Percentiles rank a stretch among this genome's conserved stretches.
phyloP scores from a whole-genome alignment of 805 yeast genomes.

The Wickerhamomyces silvicola region DNA sequence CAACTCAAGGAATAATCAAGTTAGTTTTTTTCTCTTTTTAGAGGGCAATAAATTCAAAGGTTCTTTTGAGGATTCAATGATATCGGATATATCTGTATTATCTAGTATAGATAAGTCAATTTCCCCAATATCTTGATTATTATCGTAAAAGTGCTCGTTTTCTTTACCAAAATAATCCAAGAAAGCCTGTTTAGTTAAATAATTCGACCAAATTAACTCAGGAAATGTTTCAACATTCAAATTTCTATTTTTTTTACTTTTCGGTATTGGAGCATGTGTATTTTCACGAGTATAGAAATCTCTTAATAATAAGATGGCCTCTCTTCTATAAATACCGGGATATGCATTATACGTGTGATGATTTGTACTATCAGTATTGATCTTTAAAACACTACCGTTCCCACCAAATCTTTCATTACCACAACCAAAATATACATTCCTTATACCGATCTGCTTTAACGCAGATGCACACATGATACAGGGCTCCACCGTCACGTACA shows the following conservation, averaged over 20 bases:
- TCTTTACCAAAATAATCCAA: slow-evolving; percentile 30
- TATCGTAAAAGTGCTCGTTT: slow-evolving; percentile 4
- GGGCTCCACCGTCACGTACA: slow-evolving; percentile 96
- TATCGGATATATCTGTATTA: slow-evolving; percentile 19
- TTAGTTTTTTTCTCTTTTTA: slow-evolving; percentile 8
- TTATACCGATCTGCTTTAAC: slow-evolving; percentile 69
- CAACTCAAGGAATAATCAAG: slow-evolving; percentile 21
- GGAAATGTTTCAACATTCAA: slow-evolving; percentile 56
- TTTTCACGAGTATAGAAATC: slow-evolving; percentile 84
- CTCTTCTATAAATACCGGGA: slow-evolving; percentile 77
- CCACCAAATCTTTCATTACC: slow-evolving; percentile 97
- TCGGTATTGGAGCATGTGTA: slow-evolving; percentile 76
- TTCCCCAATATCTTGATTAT: slow-evolving; percentile 11
- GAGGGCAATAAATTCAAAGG: slow-evolving; percentile 6
- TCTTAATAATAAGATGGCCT: slow-evolving; percentile 76
- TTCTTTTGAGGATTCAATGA: slow-evolving; percentile 4
- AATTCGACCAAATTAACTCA: slow-evolving; percentile 46
- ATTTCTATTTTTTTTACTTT: slow-evolving; percentile 62
- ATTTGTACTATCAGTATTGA: slow-evolving; percentile 40
- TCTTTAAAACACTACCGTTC: slow-evolving; percentile 75
- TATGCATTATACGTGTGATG: slow-evolving; percentile 40
- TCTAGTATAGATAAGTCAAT: slow-evolving; percentile 13
- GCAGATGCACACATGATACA: slow-evolving; percentile 98
- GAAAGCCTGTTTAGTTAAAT: slow-evolving; percentile 47
- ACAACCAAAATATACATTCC: slow-evolving; percentile 80